phyloP scores from a whole-genome alignment of 345 rosid genomes.

The Rhizophora apiculata region DNA sequence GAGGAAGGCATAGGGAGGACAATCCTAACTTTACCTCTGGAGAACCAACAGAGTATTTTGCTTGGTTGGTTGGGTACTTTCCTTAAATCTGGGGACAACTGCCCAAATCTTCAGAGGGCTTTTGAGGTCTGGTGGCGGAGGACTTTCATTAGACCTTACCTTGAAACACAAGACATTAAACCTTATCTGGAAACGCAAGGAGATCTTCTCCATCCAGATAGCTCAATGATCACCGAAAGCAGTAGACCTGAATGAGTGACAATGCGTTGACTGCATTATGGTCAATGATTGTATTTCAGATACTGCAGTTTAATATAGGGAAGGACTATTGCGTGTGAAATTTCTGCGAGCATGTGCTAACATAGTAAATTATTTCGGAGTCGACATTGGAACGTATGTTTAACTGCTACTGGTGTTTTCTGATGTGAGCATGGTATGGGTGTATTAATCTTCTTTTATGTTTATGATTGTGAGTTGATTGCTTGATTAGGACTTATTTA shows the following conservation, averaged over 20 bases:
- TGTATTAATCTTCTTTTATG: constrained; percentile 5
- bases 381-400: not conserved
- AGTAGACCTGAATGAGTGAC: constrained; percentile 14
- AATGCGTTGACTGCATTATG: constrained; percentile 1
- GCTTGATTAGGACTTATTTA: constrained; percentile 17
- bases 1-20: constrained; percentile 98
- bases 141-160: constrained; percentile 78
- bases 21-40: constrained; percentile 80
- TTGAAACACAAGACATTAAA: constrained; percentile 30
- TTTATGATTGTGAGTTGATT: constrained; percentile 26
- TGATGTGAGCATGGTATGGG: constrained; percentile 6
- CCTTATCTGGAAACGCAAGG: not conserved
- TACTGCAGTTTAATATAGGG: not conserved
- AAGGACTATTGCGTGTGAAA: constrained; percentile 4
- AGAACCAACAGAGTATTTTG: constrained; percentile 85
- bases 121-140: constrained; percentile 99
- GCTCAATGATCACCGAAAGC: constrained; percentile 24
- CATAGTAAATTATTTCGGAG: constrained; percentile 3
- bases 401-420: not conserved
- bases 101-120: constrained; percentile 96
- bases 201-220: constrained; percentile 29
- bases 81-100: constrained; percentile 74
- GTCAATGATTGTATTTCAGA: not conserved
- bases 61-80: constrained; percentile 84
- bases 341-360: constrained; percentile 10